Evolutionary conservation across 2,329 filamentous ascomycete genomes (phyloP).

Genomic region (Herpotrichia juniperi): DNA sequence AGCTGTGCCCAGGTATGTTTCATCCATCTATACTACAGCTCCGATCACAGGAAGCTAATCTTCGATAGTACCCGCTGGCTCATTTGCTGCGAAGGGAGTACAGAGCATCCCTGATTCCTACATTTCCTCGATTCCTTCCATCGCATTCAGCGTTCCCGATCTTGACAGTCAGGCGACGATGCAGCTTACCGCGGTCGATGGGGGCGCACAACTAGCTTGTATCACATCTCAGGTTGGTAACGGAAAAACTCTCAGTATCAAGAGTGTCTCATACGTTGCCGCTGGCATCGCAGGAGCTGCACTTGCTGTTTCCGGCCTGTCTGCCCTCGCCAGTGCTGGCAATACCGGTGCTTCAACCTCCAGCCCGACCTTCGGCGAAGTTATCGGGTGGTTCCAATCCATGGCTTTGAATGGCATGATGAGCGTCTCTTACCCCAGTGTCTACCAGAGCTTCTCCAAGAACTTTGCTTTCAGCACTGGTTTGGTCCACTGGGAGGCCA

Average conservation of each 20-base stretch:
- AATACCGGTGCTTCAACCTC: conserved; percentile 62
- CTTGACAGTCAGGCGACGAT: conserved; percentile 85
- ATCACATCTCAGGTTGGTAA: conserved; percentile 83
- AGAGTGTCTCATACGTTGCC: conserved; percentile 82
- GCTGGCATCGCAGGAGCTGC: conserved; percentile 87
- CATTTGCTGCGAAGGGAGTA: conserved; percentile 73
- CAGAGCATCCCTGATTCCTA: conserved; percentile 75
- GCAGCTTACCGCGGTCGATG: conserved; percentile 69
- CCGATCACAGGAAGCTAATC: conserved; percentile 23
- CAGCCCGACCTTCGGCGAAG: conserved; percentile 84
- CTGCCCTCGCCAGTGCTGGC: conserved; percentile 66
- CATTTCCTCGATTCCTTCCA: conserved; percentile 77
- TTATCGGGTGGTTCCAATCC: conserved; percentile 88
- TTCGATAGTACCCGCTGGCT: conserved; percentile 69
- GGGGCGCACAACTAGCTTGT: conserved; percentile 73
- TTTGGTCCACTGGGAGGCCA: conserved; percentile 78
- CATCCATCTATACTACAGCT: background rate
- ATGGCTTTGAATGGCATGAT: conserved; percentile 97
- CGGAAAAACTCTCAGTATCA: conserved; percentile 78
- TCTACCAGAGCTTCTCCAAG: conserved; percentile 88
- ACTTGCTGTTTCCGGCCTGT: conserved; percentile 72
- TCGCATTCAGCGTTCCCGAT: conserved; percentile 90
- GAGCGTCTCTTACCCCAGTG: conserved; percentile 82
- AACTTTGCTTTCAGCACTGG: conserved; percentile 95
- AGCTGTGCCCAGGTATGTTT: conserved; percentile 79